These are phyloP conservation scores for Skeletonema tropicum DNA, from an alignment of 108 stramenopile species.

Conservation along the genomic window DNA sequence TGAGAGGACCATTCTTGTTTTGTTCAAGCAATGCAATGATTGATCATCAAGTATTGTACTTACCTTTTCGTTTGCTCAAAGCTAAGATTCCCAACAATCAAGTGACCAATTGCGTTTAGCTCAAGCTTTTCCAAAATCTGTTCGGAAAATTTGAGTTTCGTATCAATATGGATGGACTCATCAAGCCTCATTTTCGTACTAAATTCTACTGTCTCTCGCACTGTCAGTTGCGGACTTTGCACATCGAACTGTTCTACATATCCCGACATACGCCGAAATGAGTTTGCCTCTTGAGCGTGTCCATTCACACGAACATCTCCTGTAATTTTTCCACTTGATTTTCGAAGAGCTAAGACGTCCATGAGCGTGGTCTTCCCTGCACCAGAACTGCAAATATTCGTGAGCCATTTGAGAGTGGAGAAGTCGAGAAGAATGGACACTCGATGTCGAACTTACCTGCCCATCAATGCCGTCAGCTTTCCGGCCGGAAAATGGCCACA, in stretches of 20 bases:
- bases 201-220: slow-evolving; percentile 86
- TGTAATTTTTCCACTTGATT: slow-evolving; percentile 72
- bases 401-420: slow-evolving; percentile 3
- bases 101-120: slow-evolving; percentile 48
- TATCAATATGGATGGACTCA: slow-evolving; percentile 50
- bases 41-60: neutral
- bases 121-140: slow-evolving; percentile 71
- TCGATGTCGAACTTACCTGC: slow-evolving; percentile 10
- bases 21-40: neutral
- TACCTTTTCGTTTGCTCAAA: slow-evolving; percentile 15
- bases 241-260: slow-evolving; percentile 93
- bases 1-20: neutral
- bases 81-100: slow-evolving; percentile 42
- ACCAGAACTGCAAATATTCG: slow-evolving; percentile 3
- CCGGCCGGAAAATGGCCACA: slow-evolving; percentile 65
- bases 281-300: slow-evolving; percentile 64
- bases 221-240: slow-evolving; percentile 79
- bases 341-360: slow-evolving; percentile 85
- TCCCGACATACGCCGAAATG: slow-evolving; percentile 72
- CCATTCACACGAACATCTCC: slow-evolving; percentile 89
- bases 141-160: slow-evolving; percentile 63
- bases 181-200: slow-evolving; percentile 83
- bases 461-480: slow-evolving; percentile 78
- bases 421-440: neutral
- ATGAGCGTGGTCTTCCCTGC: slow-evolving; percentile 65